phyloP scores from a whole-genome alignment of 371 early-diverging fungal genomes.

The Cokeromyces recurvatus region DNA sequence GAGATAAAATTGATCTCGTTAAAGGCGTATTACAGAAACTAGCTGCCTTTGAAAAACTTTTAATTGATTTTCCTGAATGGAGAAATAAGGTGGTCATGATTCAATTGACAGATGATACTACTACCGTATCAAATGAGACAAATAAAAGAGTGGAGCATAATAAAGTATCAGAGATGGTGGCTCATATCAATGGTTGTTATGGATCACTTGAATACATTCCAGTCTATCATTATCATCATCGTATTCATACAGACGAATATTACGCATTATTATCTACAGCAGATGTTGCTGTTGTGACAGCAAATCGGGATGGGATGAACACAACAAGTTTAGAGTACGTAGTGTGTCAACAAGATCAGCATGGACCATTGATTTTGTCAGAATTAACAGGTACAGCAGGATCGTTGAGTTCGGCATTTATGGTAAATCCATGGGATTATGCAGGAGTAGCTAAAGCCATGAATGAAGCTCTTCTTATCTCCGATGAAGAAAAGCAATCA shows the following conservation, averaged over 20 bases:
- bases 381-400: constrained; percentile 98
- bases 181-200: constrained; percentile 88
- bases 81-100: constrained; percentile 75
- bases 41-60: constrained; percentile 88
- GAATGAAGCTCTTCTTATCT: constrained; percentile 79
- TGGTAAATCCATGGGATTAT: constrained; percentile 97
- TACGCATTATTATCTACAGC: constrained; percentile 92
- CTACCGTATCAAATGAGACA: constrained; percentile 19
- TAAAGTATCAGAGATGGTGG: constrained; percentile 83
- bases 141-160: constrained; percentile 73
- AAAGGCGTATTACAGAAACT: constrained; percentile 98
- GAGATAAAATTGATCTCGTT: constrained; percentile 97
- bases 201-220: constrained; percentile 94
- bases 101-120: constrained; percentile 62
- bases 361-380: constrained; percentile 88
- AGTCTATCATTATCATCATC: constrained; percentile 92
- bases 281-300: constrained; percentile 92
- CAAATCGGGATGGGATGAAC: constrained; percentile 98
- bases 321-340: constrained; percentile 96
- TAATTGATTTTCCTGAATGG: constrained; percentile 87
- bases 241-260: constrained; percentile 91
- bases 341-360: constrained; percentile 89
- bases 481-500: constrained; percentile 67
- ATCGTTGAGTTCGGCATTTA: constrained; percentile 78
- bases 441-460: constrained; percentile 88